A percentile compares a stretch with the other conserved stretches of the same genome.
phyloP scores from a whole-genome alignment of 208 protist species.

The Naegleria fowleri region DNA sequence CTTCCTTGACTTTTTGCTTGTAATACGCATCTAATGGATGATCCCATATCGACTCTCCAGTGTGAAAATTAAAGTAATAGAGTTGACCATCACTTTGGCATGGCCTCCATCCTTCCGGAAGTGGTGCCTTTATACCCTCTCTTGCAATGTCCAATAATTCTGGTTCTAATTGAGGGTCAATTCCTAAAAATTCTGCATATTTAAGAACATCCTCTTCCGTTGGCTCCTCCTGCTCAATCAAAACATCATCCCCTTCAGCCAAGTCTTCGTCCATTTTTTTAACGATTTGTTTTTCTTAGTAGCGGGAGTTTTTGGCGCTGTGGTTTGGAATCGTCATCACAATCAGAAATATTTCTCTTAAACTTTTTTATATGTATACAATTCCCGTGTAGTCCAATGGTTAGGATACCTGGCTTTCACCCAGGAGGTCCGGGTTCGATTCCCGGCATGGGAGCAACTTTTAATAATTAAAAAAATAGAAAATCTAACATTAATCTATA shows the following conservation, averaged over 20 bases:
- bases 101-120: slow-evolving; percentile 87
- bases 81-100: slow-evolving; percentile 80
- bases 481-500: too few species aligned
- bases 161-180: slow-evolving; percentile 76
- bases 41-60: slow-evolving; percentile 85
- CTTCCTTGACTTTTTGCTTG: slow-evolving; percentile 62
- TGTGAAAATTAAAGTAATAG: slow-evolving; percentile 93
- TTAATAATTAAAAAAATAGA: too few species aligned
- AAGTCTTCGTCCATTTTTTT: too few species aligned
- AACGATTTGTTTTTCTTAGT: too few species aligned
- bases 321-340: too few species aligned
- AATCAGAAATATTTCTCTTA: too few species aligned
- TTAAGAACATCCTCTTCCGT: slow-evolving; percentile 77
- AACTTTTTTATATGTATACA: too few species aligned
- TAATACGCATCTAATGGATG: slow-evolving; percentile 84
- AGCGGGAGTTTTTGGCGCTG: too few species aligned
- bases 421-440: too few species aligned
- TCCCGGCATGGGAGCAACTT: too few species aligned
- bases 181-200: slow-evolving; percentile 83
- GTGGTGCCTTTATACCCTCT: slow-evolving; percentile 80
- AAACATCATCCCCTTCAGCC: not conserved
- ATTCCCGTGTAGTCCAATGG: too few species aligned
- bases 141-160: slow-evolving; percentile 78
- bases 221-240: slow-evolving; percentile 57
- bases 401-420: too few species aligned